Conservation (phyloP, 768 basidiomycete species). For the Boletus bicolor region DNA sequence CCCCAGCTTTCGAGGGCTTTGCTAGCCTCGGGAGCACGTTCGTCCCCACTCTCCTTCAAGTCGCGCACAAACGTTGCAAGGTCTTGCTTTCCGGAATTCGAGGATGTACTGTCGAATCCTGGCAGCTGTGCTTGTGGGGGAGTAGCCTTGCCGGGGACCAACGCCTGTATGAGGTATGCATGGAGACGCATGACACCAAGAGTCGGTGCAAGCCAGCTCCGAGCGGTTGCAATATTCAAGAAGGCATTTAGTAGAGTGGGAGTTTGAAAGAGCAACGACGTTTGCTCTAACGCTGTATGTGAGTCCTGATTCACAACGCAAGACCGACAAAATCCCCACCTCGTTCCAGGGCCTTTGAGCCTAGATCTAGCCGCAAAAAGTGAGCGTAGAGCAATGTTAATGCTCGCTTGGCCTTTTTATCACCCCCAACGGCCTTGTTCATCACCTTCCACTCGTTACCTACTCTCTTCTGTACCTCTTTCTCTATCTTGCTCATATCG, state of each 20-base stretch:
- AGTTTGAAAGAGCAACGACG: slow-evolving; percentile 61
- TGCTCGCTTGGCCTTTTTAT: slow-evolving; percentile 43
- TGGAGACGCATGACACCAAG: slow-evolving; percentile 79
- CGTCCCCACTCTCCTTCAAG: slow-evolving; percentile 18
- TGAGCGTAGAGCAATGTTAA: slow-evolving; percentile 82
- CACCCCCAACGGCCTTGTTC: slow-evolving; percentile 38
- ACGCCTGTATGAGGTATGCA: slow-evolving; percentile 79
- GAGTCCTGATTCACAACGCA: not conserved
- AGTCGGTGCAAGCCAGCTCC: slow-evolving; percentile 85
- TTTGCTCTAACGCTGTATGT: slow-evolving; percentile 55
- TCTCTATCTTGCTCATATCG: slow-evolving; percentile 51
- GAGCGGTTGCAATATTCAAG: slow-evolving; percentile 76
- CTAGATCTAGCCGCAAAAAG: slow-evolving; percentile 63
- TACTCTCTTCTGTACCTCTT: slow-evolving; percentile 44
- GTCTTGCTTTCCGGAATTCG: slow-evolving; percentile 26
- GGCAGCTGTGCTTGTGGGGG: slow-evolving; percentile 74
- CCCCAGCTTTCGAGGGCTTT: slow-evolving; percentile 72
- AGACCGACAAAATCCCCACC: slow-evolving; percentile 44
- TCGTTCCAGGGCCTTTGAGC: slow-evolving; percentile 50
- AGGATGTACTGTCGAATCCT: slow-evolving; percentile 47
- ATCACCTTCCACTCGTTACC: slow-evolving; percentile 57
- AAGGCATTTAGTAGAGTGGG: slow-evolving; percentile 76
- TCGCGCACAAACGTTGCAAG: slow-evolving; percentile 15
- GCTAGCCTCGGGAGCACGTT: slow-evolving; percentile 30
- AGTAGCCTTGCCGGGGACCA: slow-evolving; percentile 51